Percentiles rank a stretch among this genome's conserved stretches.
phyloP scores from a whole-genome alignment of 805 yeast species.

The Kregervanrija pseudodelftensis region DNA sequence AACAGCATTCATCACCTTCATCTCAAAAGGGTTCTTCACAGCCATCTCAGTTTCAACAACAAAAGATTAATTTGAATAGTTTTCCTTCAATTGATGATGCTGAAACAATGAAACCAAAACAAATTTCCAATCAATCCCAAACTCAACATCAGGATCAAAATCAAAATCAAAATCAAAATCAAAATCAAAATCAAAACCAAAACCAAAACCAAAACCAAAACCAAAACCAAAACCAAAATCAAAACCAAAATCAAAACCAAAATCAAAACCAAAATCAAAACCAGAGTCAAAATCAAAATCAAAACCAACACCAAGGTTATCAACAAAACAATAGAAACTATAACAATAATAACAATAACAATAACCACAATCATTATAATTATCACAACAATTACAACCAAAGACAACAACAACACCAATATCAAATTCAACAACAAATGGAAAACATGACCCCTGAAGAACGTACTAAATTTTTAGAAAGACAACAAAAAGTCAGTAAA shows the following conservation, averaged over 20 bases:
- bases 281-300: neutral
- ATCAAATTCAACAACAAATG: conserved; percentile 25
- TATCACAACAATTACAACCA: conserved; percentile 10
- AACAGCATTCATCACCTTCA: conserved; percentile 7
- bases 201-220: too few relatives aligned
- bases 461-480: conserved; percentile 54
- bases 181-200: neutral
- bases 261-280: neutral
- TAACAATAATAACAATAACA: conserved; percentile 8
- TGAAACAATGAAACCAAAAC: neutral
- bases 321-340: conserved; percentile 6
- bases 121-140: neutral
- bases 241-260: too few relatives aligned
- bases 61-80: conserved; percentile 13
- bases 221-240: too few relatives aligned
- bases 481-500: conserved; percentile 69
- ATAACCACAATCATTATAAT: conserved; percentile 5
- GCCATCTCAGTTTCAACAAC: conserved; percentile 8
- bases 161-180: neutral
- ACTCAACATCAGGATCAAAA: neutral
- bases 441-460: conserved; percentile 61
- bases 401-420: conserved; percentile 21
- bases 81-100: conserved; percentile 18
- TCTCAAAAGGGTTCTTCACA: neutral
- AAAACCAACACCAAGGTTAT: neutral